phyloP scores from a whole-genome alignment of 495 filamentous ascomycete genomes.

The Thermothielavioides terrestris region DNA sequence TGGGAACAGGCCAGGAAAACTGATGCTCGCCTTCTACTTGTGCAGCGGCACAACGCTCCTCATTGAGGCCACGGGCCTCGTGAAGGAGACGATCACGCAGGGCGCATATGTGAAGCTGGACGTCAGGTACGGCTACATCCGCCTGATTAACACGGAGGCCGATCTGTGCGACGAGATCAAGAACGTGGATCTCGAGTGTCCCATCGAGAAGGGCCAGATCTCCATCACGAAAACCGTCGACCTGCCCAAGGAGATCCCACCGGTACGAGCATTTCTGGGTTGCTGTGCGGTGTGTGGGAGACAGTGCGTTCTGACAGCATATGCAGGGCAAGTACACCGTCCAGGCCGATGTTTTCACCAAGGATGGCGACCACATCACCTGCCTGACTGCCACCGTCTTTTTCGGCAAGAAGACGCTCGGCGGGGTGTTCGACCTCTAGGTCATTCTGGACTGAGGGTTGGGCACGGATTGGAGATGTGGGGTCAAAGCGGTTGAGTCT shows the following conservation, averaged over 20 bases:
- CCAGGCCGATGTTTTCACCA: slow-evolving; percentile 69
- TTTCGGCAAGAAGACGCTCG: slow-evolving; percentile 36
- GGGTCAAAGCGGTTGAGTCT: background rate
- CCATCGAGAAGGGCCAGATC: slow-evolving; percentile 67
- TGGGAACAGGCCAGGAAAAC: background rate
- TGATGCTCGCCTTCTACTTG: slow-evolving; percentile 1
- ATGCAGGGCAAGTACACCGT: slow-evolving; percentile 82
- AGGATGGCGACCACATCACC: slow-evolving; percentile 61
- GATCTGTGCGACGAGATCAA: slow-evolving; percentile 82
- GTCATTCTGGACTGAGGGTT: background rate
- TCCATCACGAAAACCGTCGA: slow-evolving; percentile 70
- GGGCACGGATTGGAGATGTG: background rate
- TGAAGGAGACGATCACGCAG: slow-evolving; percentile 58
- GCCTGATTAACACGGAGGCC: slow-evolving; percentile 64
- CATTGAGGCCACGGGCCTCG: slow-evolving; percentile 66
- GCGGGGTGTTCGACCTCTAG: slow-evolving; percentile 21
- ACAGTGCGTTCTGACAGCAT: slow-evolving; percentile 1
- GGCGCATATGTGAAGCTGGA: slow-evolving; percentile 71
- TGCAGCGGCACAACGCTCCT: slow-evolving; percentile 67
- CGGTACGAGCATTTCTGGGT: slow-evolving; percentile 49
- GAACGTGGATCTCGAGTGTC: slow-evolving; percentile 84
- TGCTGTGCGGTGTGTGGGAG: background rate
- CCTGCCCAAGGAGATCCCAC: slow-evolving; percentile 79
- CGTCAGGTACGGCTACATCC: slow-evolving; percentile 93
- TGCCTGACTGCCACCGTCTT: slow-evolving; percentile 65